A percentile compares a stretch with the other conserved stretches of the same genome.
These are phyloP conservation scores for Austroboletus novae-zelandiae DNA, from an alignment of 1,284 basidiomycete species.

Conservation along the genomic window DNA sequence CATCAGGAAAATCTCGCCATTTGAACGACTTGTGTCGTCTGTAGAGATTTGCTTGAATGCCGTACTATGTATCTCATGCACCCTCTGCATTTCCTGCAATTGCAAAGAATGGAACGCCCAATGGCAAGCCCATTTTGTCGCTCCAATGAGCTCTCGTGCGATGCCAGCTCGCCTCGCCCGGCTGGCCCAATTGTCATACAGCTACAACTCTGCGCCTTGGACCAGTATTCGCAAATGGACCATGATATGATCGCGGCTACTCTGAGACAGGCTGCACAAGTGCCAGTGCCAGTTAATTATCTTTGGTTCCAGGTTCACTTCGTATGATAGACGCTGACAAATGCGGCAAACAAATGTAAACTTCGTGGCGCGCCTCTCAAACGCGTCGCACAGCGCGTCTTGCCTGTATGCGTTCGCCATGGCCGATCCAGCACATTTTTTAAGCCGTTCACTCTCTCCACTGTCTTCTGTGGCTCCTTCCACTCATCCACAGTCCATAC, in stretches of 20 bases:
- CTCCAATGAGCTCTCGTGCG: too few species aligned
- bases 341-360: background rate
- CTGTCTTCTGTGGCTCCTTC: conserved; percentile 12
- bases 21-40: background rate
- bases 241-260: too few species aligned
- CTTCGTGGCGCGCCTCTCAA: background rate
- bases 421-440: conserved; percentile 17
- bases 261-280: too few species aligned
- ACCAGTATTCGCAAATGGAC: too few species aligned
- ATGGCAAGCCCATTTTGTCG: conserved; percentile 40
- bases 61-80: conserved; percentile 17
- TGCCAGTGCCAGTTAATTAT: too few species aligned
- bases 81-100: conserved; percentile 47
- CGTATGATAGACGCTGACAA: conserved; percentile 20
- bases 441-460: conserved; percentile 18
- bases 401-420: conserved; percentile 9
- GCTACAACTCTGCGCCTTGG: too few species aligned
- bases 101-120: conserved; percentile 50
- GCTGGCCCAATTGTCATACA: conserved; percentile 22
- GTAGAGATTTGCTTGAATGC: conserved; percentile 40
- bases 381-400: conserved; percentile 13
- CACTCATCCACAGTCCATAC: conserved; percentile 9
- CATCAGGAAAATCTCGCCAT: too few species aligned
- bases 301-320: background rate
- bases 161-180: conserved; percentile 29